phyloP scores from a whole-genome alignment of 1,139 yeast genomes.

The Kurtzmaniella quercitrusa region DNA sequence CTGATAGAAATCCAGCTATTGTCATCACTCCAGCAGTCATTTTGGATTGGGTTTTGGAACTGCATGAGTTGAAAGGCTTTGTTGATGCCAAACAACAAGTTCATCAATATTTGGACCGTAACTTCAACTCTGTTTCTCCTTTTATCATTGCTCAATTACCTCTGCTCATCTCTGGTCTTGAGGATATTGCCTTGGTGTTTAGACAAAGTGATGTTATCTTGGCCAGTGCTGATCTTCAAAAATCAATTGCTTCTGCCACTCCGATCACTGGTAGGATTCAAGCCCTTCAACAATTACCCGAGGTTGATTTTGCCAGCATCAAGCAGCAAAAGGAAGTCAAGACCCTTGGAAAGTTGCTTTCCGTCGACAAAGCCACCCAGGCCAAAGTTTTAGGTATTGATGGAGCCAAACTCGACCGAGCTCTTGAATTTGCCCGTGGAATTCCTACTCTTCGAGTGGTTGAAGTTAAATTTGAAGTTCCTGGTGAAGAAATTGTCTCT shows the following conservation, averaged over 20 bases:
- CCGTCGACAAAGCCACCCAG: conserved; percentile 52
- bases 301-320: conserved; percentile 47
- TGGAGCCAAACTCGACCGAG: conserved; percentile 38
- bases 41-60: conserved; percentile 56
- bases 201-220: conserved; percentile 65
- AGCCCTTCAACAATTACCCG: conserved; percentile 79
- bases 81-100: not conserved
- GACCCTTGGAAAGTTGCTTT: conserved; percentile 65
- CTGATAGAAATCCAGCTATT: conserved; percentile 76
- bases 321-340: conserved; percentile 41
- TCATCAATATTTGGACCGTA: not conserved
- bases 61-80: conserved; percentile 43
- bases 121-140: not conserved
- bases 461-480: conserved; percentile 74
- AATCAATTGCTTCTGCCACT: conserved; percentile 76
- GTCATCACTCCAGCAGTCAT: conserved; percentile 58
- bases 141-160: conserved; percentile 60
- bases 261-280: conserved; percentile 52
- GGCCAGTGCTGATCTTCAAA: conserved; percentile 63
- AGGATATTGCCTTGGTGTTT: conserved; percentile 79
- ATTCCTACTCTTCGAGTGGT: conserved; percentile 71
- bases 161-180: conserved; percentile 61
- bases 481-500: conserved; percentile 78
- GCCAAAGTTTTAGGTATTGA: conserved; percentile 55
- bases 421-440: conserved; percentile 56